These are phyloP conservation scores for Butyriboletus appendiculatus DNA, from an alignment of 1,284 basidiomycete genomes.

Conservation along the genomic window DNA sequence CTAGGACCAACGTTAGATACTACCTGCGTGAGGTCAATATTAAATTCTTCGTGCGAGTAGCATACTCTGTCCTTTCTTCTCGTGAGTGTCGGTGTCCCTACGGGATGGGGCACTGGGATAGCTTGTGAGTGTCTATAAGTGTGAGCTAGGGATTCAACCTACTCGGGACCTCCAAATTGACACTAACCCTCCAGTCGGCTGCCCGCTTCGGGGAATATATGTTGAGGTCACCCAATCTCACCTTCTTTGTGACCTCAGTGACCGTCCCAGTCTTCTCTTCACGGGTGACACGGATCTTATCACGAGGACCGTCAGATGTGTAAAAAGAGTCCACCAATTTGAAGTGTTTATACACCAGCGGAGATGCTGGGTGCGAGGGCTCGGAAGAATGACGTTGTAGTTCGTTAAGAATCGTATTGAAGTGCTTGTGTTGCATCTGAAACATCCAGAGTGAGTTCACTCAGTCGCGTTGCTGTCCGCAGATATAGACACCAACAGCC, in stretches of 20 bases:
- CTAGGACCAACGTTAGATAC: conserved; percentile 48
- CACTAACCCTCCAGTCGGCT: conserved; percentile 92
- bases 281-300: conserved; percentile 83
- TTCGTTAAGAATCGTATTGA: conserved; percentile 84
- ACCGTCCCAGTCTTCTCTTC: conserved; percentile 75
- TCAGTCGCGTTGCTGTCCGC: not conserved
- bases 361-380: conserved; percentile 49
- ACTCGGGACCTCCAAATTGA: conserved; percentile 85
- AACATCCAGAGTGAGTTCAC: conserved; percentile 11
- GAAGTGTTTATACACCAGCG: conserved; percentile 77
- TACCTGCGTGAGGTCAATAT: conserved; percentile 94
- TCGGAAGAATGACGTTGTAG: conserved; percentile 56
- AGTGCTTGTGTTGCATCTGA: conserved; percentile 84
- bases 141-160: conserved; percentile 29
- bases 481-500: conserved; percentile 53
- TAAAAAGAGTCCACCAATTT: conserved; percentile 87
- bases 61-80: conserved; percentile 90
- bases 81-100: conserved; percentile 56
- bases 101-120: conserved; percentile 54
- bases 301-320: conserved; percentile 44
- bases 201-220: conserved; percentile 79
- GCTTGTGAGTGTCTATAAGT: conserved; percentile 3
- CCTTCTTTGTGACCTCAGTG: conserved; percentile 72
- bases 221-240: conserved; percentile 86
- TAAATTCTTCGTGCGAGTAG: conserved; percentile 91